Conservation (phyloP, 1,284 basidiomycete genomes). For the Erythrobasidium hasegawianum region DNA sequence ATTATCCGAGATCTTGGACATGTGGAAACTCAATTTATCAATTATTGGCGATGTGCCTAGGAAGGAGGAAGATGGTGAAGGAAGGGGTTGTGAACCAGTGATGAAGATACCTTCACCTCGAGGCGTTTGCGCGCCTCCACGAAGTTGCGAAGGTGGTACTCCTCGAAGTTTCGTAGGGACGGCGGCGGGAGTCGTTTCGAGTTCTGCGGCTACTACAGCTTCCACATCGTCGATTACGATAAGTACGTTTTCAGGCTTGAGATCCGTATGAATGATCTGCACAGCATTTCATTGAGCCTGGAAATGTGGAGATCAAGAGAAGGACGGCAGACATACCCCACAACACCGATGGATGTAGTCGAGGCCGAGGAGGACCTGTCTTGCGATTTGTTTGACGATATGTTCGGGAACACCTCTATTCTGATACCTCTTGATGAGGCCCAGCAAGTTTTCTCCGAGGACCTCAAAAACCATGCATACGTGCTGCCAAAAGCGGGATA, state of each 20-base stretch:
- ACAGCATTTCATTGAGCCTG: background rate
- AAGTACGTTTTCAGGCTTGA: conserved; percentile 97
- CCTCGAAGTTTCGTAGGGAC: conserved; percentile 80
- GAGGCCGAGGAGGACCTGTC: conserved; percentile 88
- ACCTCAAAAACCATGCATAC: conserved; percentile 99
- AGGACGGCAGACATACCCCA: conserved; percentile 51
- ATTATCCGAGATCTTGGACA: conserved; percentile 61
- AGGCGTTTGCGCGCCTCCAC: conserved; percentile 96
- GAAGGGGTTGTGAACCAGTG: conserved; percentile 88
- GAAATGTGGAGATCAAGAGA: background rate
- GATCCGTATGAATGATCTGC: conserved; percentile 56
- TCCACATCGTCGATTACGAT: conserved; percentile 98
- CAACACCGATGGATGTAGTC: conserved; percentile 98
- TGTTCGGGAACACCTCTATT: conserved; percentile 91
- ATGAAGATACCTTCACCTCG: conserved; percentile 82
- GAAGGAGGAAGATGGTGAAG: conserved; percentile 64
- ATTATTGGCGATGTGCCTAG: conserved; percentile 73
- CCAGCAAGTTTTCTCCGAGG: conserved; percentile 94
- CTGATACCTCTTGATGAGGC: conserved; percentile 91
- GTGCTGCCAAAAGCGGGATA: conserved; percentile 53
- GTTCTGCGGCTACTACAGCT: conserved; percentile 80
- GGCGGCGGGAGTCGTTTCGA: conserved; percentile 58
- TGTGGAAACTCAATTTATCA: conserved; percentile 87
- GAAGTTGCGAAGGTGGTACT: conserved; percentile 88
- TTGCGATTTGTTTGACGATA: conserved; percentile 93